Conservation (phyloP, 768 basidiomycete species). For the Phlebiopsis gigantea region DNA sequence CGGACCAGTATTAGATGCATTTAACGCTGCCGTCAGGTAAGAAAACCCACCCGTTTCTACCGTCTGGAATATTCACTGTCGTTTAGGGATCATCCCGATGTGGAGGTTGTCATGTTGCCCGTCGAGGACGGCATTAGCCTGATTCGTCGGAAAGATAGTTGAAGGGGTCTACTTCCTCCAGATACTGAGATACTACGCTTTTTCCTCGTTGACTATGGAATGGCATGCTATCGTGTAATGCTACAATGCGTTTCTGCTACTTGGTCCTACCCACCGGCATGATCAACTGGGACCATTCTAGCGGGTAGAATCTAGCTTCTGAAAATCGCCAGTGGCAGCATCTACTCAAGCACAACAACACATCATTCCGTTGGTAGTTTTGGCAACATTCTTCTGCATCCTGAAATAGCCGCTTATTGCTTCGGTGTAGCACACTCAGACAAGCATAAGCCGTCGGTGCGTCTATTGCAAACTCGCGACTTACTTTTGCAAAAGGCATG, state of each 20-base stretch:
- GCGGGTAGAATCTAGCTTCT: background rate
- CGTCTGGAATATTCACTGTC: background rate
- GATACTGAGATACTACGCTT: too few relatives aligned
- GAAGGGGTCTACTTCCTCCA: too few relatives aligned
- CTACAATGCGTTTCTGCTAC: background rate
- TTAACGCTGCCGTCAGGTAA: background rate
- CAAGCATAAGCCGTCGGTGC: conserved; percentile 16
- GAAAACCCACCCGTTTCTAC: background rate
- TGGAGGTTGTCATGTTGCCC: conserved; percentile 14
- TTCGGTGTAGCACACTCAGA: conserved; percentile 32
- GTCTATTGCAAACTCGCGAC: conserved; percentile 63
- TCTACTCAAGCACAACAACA: background rate
- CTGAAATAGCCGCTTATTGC: conserved; percentile 43
- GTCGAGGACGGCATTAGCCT: conserved; percentile 12
- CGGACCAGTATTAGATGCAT: background rate
- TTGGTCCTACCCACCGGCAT: background rate
- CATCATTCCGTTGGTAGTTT: conserved; percentile 34
- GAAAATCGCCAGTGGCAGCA: background rate
- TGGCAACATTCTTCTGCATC: conserved; percentile 59
- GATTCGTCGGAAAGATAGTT: conserved; percentile 8
- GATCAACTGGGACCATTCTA: background rate
- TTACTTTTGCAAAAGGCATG: conserved; percentile 45
- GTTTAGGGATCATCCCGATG: conserved; percentile 1
- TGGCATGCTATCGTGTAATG: too few relatives aligned
- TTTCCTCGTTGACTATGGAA: too few relatives aligned